A percentile compares a stretch with the other conserved stretches of the same genome.
Evolutionary conservation across 495 filamentous ascomycete genomes (phyloP).

Genomic region (Filosporella fistucella): DNA sequence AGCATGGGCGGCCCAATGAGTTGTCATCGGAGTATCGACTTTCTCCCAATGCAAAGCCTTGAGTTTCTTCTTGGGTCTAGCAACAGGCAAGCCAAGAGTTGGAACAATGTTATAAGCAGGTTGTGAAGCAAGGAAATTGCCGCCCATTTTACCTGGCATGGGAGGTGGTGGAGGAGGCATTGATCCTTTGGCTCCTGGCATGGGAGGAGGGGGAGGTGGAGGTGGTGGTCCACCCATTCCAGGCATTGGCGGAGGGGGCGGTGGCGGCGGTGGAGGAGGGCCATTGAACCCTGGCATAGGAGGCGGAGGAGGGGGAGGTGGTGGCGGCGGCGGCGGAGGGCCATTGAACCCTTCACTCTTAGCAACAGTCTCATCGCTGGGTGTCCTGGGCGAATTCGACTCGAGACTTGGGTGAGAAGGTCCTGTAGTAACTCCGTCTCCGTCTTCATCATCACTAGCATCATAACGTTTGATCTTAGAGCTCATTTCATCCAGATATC

Average conservation of each 20-base stretch:
- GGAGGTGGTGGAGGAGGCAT: constrained; percentile 55
- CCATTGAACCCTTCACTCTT: constrained; percentile 31
- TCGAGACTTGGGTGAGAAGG: constrained; percentile 73
- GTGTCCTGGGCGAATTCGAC: constrained; percentile 65
- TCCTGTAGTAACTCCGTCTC: constrained; percentile 70
- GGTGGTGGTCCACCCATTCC: constrained; percentile 46
- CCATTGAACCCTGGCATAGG: constrained; percentile 33
- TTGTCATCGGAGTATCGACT: constrained; percentile 88
- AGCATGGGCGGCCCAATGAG: constrained; percentile 88
- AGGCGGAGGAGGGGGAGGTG: constrained; percentile 42
- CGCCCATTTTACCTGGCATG: constrained; percentile 52
- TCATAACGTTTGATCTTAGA: constrained; percentile 73
- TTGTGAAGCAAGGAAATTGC: constrained; percentile 45
- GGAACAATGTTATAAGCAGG: constrained; percentile 34
- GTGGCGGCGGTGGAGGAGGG: constrained; percentile 39
- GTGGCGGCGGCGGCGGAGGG: constrained; percentile 45
- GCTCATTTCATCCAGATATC: constrained; percentile 70
- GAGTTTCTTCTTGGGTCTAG: constrained; percentile 95
- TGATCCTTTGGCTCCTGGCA: constrained; percentile 36
- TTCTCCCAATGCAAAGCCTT: constrained; percentile 99
- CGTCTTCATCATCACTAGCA: constrained; percentile 65
- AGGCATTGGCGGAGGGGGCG: constrained; percentile 40
- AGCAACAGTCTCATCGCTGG: constrained; percentile 50
- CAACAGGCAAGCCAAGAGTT: constrained; percentile 60
- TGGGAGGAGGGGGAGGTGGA: constrained; percentile 42